Percentiles rank a stretch among this genome's conserved stretches.
These are phyloP conservation scores for Mycena epipterygia DNA, from an alignment of 768 basidiomycete genomes.

Conservation along the genomic window DNA sequence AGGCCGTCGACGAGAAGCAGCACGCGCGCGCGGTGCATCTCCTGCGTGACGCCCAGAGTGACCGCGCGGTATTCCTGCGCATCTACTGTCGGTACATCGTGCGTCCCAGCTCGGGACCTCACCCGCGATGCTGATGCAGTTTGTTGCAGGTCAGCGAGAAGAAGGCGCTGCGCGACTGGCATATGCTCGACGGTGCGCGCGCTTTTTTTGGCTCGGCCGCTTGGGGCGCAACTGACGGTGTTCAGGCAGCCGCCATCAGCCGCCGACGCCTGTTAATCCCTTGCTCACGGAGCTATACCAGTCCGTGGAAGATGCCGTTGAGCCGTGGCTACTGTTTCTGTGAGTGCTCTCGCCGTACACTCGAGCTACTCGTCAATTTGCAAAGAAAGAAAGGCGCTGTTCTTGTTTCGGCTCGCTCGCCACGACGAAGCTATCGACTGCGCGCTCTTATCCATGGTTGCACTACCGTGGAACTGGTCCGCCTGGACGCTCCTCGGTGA, in stretches of 20 bases:
- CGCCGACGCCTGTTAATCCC: conserved; percentile 63
- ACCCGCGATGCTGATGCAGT: background rate
- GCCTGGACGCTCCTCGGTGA: conserved; percentile 72
- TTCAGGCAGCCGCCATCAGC: conserved; percentile 62
- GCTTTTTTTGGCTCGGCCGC: background rate
- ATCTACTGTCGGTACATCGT: conserved; percentile 35
- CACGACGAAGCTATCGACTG: conserved; percentile 75
- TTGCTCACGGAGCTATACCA: conserved; percentile 60
- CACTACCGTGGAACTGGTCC: conserved; percentile 82
- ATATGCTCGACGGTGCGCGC: conserved; percentile 67
- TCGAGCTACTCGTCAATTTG: background rate
- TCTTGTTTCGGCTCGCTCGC: conserved; percentile 70
- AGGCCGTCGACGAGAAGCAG: conserved; percentile 71
- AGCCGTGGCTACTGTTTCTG: conserved; percentile 80
- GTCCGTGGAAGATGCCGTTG: conserved; percentile 57
- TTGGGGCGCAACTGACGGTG: background rate
- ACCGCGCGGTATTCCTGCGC: conserved; percentile 46
- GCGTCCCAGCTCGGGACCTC: background rate
- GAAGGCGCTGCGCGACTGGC: conserved; percentile 73
- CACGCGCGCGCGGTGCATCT: conserved; percentile 67
- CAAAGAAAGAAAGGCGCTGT: conserved; percentile 69
- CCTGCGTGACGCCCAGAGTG: conserved; percentile 61
- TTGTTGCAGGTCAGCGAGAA: conserved; percentile 46
- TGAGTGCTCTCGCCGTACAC: conserved; percentile 46
- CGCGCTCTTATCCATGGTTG: conserved; percentile 65